A percentile compares a stretch with the other conserved stretches of the same genome.
phyloP scores from a whole-genome alignment of 257 asterid genomes.

The Cinchona pubescens region DNA sequence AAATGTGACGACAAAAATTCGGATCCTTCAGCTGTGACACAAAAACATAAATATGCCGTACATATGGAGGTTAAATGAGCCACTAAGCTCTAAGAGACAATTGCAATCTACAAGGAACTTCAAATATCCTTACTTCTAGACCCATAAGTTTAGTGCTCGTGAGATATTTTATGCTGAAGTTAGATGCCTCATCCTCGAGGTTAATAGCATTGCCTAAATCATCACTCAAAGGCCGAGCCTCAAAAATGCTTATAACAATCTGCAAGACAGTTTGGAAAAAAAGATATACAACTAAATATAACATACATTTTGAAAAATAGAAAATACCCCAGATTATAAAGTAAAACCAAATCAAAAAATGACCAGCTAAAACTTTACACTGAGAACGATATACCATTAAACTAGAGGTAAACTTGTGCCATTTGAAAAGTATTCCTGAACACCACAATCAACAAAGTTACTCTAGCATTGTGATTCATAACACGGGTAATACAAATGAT shows the following conservation, averaged over 20 bases:
- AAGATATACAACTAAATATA: constrained; percentile 8
- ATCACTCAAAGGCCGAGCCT: constrained; percentile 94
- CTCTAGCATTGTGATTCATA: background rate
- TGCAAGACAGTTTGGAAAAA: constrained; percentile 28
- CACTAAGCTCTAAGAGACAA: background rate
- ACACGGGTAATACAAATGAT: constrained; percentile 1
- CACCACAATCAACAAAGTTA: constrained; percentile 16
- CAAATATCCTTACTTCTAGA: constrained; percentile 62
- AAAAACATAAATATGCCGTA: constrained; percentile 11
- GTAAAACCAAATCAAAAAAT: background rate
- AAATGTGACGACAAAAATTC: constrained; percentile 89
- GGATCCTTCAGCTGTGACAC: constrained; percentile 86
- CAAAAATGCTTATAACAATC: constrained; percentile 85
- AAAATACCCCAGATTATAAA: background rate
- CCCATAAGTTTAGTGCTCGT: constrained; percentile 98
- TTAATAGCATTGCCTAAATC: constrained; percentile 79
- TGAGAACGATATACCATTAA: constrained; percentile 49
- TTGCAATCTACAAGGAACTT: background rate
- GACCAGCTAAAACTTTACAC: background rate
- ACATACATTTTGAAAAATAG: background rate
- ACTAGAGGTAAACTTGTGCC: constrained; percentile 83
- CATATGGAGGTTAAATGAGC: constrained; percentile 13
- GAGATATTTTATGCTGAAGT: constrained; percentile 91
- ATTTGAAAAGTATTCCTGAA: constrained; percentile 86
- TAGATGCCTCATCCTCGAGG: constrained; percentile 85